These are phyloP conservation scores for Aspergillus alliaceus DNA, from an alignment of 2,329 filamentous ascomycete genomes.

Conservation along the genomic window DNA sequence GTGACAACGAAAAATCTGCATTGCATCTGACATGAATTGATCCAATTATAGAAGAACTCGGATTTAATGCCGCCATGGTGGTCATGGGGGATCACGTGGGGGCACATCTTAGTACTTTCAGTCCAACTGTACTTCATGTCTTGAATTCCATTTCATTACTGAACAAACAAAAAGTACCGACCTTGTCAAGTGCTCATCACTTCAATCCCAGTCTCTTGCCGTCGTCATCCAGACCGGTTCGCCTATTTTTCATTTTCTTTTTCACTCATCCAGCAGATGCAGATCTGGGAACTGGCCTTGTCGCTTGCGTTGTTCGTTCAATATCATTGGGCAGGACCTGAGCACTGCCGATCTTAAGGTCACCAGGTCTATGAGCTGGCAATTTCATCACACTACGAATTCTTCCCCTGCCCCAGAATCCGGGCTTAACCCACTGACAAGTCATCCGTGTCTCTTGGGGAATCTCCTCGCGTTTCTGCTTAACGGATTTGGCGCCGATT, in stretches of 20 bases:
- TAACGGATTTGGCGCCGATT: slow-evolving; percentile 7
- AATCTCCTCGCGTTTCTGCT: slow-evolving; percentile 1
- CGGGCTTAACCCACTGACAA: slow-evolving; percentile 11
- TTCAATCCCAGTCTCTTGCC: neutral
- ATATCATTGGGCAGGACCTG: slow-evolving; percentile 8
- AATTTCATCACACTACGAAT: slow-evolving; percentile 22
- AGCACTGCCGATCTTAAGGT: slow-evolving; percentile 31
- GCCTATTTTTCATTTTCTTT: neutral
- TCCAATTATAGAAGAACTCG: slow-evolving; percentile 1
- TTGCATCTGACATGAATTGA: neutral
- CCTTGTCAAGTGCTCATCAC: neutral
- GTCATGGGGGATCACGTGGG: neutral
- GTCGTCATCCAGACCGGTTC: neutral
- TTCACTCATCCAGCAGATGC: neutral
- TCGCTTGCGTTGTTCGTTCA: neutral
- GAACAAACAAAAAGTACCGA: neutral
- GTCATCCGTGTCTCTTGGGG: slow-evolving; percentile 14
- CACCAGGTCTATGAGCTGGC: slow-evolving; percentile 40
- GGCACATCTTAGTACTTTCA: no score
- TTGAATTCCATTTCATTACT: no score
- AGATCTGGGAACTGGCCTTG: neutral
- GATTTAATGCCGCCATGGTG: neutral
- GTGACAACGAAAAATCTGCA: neutral
- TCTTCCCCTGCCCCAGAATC: slow-evolving; percentile 9
- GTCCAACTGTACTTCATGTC: no score